Percentiles rank a stretch among this genome's conserved stretches.
Evolutionary conservation across 2,329 filamentous ascomycete species (phyloP).

Genomic region (Dothistroma septosporum): DNA sequence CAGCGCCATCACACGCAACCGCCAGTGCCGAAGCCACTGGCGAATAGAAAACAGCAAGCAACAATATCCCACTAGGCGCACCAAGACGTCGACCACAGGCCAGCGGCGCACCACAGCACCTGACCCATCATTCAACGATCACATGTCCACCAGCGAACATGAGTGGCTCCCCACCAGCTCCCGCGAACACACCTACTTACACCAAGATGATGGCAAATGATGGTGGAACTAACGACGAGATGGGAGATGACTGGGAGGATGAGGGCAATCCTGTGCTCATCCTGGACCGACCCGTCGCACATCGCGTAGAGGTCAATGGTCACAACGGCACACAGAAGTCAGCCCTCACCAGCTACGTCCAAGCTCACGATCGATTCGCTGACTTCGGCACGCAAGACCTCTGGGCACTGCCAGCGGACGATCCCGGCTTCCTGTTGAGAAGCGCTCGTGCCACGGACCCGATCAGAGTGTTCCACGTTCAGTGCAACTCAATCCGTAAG

Average conservation of each 20-base stretch:
- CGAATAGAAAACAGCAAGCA: neutral
- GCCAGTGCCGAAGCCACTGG: neutral
- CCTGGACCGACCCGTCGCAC: neutral
- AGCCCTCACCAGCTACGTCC: neutral
- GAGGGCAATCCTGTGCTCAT: neutral
- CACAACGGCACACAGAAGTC: neutral
- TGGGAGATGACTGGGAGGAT: neutral
- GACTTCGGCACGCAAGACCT: neutral
- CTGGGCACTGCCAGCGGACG: neutral
- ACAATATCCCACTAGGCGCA: neutral
- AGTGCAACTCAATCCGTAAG: neutral
- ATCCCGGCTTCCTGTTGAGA: neutral
- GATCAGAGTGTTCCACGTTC: neutral
- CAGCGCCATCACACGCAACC: neutral
- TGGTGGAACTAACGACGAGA: neutral
- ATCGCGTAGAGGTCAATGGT: neutral
- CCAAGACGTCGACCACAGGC: neutral
- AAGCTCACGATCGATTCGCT: neutral
- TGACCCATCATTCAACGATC: neutral
- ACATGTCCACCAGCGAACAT: neutral
- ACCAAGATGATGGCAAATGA: neutral
- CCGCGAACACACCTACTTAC: neutral
- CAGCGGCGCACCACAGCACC: neutral
- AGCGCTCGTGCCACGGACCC: neutral
- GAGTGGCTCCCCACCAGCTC: neutral